These are phyloP conservation scores for Fagopyrum tataricum DNA, from an alignment of 148 eudicot species.

Conservation along the genomic window DNA sequence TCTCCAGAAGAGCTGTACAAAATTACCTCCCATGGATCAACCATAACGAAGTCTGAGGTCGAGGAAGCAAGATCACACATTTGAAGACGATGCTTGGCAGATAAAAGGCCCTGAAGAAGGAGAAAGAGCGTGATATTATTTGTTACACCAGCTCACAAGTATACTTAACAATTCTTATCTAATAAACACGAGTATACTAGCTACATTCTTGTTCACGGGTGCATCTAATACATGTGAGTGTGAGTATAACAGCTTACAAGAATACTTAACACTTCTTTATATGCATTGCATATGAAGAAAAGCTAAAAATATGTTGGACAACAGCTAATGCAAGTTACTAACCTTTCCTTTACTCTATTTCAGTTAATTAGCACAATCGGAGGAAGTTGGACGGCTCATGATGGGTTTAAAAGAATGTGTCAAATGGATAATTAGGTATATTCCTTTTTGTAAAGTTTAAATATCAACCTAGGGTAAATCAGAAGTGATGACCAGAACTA, in stretches of 20 bases:
- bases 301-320: no score
- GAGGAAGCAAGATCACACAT: conserved; percentile 82
- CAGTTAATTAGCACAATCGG: background rate
- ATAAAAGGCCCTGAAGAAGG: conserved; percentile 55
- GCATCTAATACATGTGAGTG: no score
- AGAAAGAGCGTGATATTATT: background rate
- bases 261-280: no score
- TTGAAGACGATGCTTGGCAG: conserved; percentile 67
- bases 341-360: background rate
- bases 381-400: background rate
- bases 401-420: background rate
- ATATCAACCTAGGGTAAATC: background rate
- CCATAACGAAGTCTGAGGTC: conserved; percentile 82
- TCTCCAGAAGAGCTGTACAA: background rate
- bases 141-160: background rate
- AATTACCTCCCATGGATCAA: conserved; percentile 93
- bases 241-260: no score
- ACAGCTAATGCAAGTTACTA: background rate
- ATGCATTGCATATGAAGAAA: no score
- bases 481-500: background rate
- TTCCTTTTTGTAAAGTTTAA: background rate
- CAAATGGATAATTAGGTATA: background rate
- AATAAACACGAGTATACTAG: background rate
- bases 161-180: background rate
- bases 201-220: background rate